Percentiles rank a stretch among this genome's conserved stretches.
These are phyloP conservation scores for Filosporella fistucella DNA, from an alignment of 495 filamentous ascomycete genomes.

Conservation along the genomic window DNA sequence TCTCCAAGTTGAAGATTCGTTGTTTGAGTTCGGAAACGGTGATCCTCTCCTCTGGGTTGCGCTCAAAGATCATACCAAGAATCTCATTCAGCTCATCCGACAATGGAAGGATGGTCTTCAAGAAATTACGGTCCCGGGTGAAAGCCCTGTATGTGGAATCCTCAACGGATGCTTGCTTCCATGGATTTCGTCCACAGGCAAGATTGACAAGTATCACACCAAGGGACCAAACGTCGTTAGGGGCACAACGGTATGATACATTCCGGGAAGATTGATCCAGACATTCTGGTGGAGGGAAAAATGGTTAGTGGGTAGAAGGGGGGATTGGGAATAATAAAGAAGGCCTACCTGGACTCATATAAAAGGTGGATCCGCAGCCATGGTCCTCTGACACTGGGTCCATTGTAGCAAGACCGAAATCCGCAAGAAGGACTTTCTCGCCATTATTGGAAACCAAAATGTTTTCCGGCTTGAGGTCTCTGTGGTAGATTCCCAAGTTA, in stretches of 20 bases:
- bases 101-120: slow-evolving; percentile 88
- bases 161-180: slow-evolving; percentile 89
- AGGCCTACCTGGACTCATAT: slow-evolving; percentile 94
- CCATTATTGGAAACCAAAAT: slow-evolving; percentile 87
- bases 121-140: slow-evolving; percentile 77
- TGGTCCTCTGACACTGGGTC: slow-evolving; percentile 86
- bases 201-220: slow-evolving; percentile 97
- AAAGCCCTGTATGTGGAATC: slow-evolving; percentile 96
- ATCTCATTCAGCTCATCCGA: slow-evolving; percentile 88
- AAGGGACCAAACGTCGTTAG: slow-evolving; percentile 97
- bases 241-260: slow-evolving; percentile 83
- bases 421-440: slow-evolving; percentile 88
- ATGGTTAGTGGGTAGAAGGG: slow-evolving; percentile 19
- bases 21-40: slow-evolving; percentile 75
- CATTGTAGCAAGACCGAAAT: slow-evolving; percentile 91
- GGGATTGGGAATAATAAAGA: slow-evolving; percentile 18
- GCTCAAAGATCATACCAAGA: slow-evolving; percentile 83
- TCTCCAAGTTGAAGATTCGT: slow-evolving; percentile 69
- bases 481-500: slow-evolving; percentile 88
- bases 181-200: slow-evolving; percentile 96
- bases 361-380: slow-evolving; percentile 97
- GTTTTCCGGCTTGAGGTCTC: slow-evolving; percentile 98
- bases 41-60: slow-evolving; percentile 80
- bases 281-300: slow-evolving; percentile 63
- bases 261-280: slow-evolving; percentile 78